phyloP scores from a whole-genome alignment of 768 basidiomycete genomes.

The Collybia sp. region DNA sequence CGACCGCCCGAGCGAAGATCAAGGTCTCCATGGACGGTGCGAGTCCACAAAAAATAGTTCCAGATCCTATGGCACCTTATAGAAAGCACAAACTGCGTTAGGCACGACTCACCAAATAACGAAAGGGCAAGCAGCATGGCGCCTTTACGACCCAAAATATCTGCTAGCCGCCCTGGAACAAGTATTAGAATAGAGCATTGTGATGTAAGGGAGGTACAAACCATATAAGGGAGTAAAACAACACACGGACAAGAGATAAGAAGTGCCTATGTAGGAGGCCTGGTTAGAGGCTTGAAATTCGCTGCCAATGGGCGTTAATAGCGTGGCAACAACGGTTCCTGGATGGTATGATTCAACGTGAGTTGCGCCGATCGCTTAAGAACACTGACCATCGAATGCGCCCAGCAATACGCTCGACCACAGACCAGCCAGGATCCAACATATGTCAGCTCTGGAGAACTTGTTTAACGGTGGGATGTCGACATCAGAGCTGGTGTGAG shows the following conservation, averaged over 20 bases:
- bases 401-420: conserved; percentile 85
- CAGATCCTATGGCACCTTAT: conserved; percentile 46
- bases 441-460: conserved; percentile 48
- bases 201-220: conserved; percentile 22
- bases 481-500: conserved; percentile 21
- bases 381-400: conserved; percentile 70
- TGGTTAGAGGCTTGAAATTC: conserved; percentile 77
- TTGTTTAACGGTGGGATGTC: conserved; percentile 34
- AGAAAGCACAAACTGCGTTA: conserved; percentile 7
- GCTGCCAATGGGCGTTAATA: conserved; percentile 81
- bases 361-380: conserved; percentile 1
- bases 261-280: conserved; percentile 84
- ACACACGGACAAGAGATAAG: conserved; percentile 83
- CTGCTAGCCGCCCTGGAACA: conserved; percentile 68
- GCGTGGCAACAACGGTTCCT: conserved; percentile 87
- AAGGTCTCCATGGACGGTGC: conserved; percentile 83
- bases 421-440: conserved; percentile 71
- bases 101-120: conserved; percentile 62
- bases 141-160: conserved; percentile 80
- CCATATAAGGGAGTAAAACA: conserved; percentile 91
- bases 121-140: conserved; percentile 82
- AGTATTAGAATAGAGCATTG: conserved; percentile 12
- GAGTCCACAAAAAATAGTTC: conserved; percentile 82
- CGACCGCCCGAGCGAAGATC: conserved; percentile 77
- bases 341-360: conserved; percentile 8